These are phyloP conservation scores for Pythium plurisporium DNA, from an alignment of 352 stramenopile species.

Conservation along the genomic window DNA sequence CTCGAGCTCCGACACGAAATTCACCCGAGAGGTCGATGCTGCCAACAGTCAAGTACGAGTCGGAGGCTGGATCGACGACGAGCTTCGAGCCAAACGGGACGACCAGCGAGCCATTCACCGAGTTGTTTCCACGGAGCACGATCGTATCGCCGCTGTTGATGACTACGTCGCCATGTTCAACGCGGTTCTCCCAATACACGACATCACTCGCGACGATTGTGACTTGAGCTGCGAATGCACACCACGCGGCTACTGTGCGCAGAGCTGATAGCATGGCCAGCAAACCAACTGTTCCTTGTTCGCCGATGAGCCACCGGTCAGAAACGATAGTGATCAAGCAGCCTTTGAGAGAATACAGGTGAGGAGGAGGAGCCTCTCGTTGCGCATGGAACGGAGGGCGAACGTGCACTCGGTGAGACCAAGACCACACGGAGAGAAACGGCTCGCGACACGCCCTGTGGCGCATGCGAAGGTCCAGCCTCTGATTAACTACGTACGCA, in stretches of 20 bases:
- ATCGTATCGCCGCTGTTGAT: constrained; percentile 22
- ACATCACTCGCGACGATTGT: not conserved
- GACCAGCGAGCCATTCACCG: constrained; percentile 21
- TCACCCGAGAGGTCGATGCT: constrained; percentile 29
- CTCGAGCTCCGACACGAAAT: constrained; percentile 28
- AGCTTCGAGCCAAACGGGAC: constrained; percentile 19
- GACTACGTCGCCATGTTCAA: constrained; percentile 20
- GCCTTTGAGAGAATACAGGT: too few species aligned
- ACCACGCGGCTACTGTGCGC: too few species aligned
- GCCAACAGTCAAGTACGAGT: constrained; percentile 22
- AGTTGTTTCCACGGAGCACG: constrained; percentile 28
- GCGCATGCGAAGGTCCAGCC: too few species aligned
- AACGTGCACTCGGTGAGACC: too few species aligned
- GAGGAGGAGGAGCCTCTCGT: too few species aligned
- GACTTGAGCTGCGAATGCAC: not conserved
- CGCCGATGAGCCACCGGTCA: not conserved
- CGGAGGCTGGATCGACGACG: constrained; percentile 14
- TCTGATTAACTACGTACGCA: too few species aligned
- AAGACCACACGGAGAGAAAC: too few species aligned
- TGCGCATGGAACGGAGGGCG: too few species aligned
- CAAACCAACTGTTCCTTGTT: too few species aligned
- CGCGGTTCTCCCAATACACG: constrained; percentile 26
- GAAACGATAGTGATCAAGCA: not conserved
- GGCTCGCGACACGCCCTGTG: too few species aligned
- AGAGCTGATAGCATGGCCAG: not conserved